Base-by-base conservation (phyloP, 2,329 filamentous ascomycete species). In the Pseudopithomyces chartarum region DNA sequence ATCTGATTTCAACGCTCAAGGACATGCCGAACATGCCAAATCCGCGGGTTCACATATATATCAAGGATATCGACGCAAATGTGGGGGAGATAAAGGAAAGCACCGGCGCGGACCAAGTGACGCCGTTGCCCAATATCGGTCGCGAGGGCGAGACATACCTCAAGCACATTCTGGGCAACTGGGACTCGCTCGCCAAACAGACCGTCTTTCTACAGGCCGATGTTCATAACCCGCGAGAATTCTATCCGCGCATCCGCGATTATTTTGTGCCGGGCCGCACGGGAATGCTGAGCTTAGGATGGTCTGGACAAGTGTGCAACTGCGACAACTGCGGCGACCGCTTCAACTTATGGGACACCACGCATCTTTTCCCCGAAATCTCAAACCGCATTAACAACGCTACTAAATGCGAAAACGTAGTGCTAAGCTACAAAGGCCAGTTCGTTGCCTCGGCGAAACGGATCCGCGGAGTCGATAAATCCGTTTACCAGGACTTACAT, bases 171-270 rank as follows among this genome's bases (percentile, higher is more conserved):
- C 54, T 79, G 1, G 60, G 64, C n/a, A 54, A 68, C 43, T 82
- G 76, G 75, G 75, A 80, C 36, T 58, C 63, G 20, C 71, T 82
- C 3, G 75, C 79, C 10, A 67, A 52, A 12, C 79, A 82, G 49
- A 81, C 78, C 0, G 56, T 82, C 34, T 82, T 82, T 69, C 65
- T 81, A n/a, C 79, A 82, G 66, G 79, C 78, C 5, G 72, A 73
- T 22, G 59, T 78, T 36, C 70, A 82, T 60, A 76, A 77, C 45
- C 68, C 70, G 22, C 57, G 50, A 22, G 70, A 76, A 47, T 62
- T 78, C 26, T 69, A 68, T 29, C 66, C 68, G 7, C 73, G 78
- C 1, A 63, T 81, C 6, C 61, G 68, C 1, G 70, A 79, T 46
- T 81, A 77, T 58, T 75, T 75, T 36, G 52, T 70, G 33, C 60